phyloP scores from a whole-genome alignment of 176 grass and related monocot genomes.

The Triticum urartu region DNA sequence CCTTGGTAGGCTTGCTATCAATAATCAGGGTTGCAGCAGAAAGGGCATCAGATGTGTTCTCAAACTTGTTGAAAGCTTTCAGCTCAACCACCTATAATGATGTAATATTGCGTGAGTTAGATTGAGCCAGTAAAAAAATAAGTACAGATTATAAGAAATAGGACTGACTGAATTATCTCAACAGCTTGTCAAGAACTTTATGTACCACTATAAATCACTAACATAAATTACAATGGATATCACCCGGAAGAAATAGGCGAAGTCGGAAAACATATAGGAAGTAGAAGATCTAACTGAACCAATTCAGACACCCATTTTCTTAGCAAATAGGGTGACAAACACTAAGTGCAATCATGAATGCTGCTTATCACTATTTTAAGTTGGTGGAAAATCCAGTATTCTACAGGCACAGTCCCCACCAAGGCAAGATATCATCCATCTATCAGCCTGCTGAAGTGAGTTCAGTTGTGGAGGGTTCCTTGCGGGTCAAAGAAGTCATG shows the following conservation, averaged over 20 bases:
- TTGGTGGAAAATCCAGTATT: not conserved
- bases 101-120: not conserved
- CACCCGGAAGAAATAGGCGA: not conserved
- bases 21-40: conserved; percentile 42
- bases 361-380: not conserved
- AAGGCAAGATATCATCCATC: not conserved
- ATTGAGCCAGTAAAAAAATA: not conserved
- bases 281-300: not conserved
- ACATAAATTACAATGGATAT: not conserved
- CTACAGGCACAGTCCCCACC: too few species aligned
- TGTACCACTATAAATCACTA: not conserved
- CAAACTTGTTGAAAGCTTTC: conserved; percentile 87
- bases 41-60: conserved; percentile 42
- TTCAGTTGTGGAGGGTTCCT: not conserved
- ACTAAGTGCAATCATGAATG: not conserved
- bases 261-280: not conserved
- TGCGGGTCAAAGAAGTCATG: not conserved
- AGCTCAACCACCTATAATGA: conserved; percentile 72
- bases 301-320: not conserved
- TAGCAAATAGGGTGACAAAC: not conserved
- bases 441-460: not conserved
- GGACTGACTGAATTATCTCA: not conserved
- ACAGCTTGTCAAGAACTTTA: not conserved
- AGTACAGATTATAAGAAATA: not conserved
- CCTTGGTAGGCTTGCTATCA: conserved; percentile 76